Conservation (phyloP, 768 basidiomycete genomes). For the Trametes maxima region DNA sequence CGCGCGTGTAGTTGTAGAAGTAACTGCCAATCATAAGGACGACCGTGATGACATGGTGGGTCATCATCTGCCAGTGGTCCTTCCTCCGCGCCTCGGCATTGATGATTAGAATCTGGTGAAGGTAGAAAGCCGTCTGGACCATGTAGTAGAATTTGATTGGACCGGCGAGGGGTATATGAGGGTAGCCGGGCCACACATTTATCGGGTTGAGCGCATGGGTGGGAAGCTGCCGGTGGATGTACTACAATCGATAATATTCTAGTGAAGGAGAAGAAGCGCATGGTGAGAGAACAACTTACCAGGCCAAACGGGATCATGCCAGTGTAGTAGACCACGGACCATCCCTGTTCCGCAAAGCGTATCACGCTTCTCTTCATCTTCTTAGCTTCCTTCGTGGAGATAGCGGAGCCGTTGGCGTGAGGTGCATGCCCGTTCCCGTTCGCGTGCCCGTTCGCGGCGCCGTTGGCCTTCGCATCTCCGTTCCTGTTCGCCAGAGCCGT, state of each 20-base stretch:
- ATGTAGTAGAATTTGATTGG: conserved; percentile 91
- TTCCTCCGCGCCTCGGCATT: conserved; percentile 91
- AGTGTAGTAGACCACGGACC: conserved; percentile 82
- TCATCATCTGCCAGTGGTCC: conserved; percentile 96
- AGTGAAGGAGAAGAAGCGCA: conserved; percentile 47
- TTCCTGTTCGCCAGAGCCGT: conserved; percentile 27
- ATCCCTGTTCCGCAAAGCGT: conserved; percentile 95
- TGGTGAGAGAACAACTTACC: conserved; percentile 34
- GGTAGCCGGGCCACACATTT: conserved; percentile 79
- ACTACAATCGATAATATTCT: conserved; percentile 50
- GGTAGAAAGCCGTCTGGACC: conserved; percentile 83
- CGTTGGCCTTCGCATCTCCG: conserved; percentile 37
- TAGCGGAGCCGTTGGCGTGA: conserved; percentile 28
- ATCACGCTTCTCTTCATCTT: conserved; percentile 71
- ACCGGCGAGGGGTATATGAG: conserved; percentile 77
- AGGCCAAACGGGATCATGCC: conserved; percentile 77
- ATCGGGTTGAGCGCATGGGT: conserved; percentile 63
- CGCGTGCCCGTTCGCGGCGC: conserved; percentile 38
- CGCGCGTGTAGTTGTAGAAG: conserved; percentile 79
- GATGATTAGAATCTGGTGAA: conserved; percentile 89
- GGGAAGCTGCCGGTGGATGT: conserved; percentile 74
- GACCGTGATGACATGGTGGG: conserved; percentile 91
- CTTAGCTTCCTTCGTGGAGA: conserved; percentile 51
- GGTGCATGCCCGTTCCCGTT: conserved; percentile 32
- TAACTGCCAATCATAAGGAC: conserved; percentile 78